A percentile compares a stretch with the other conserved stretches of the same genome.
These are phyloP conservation scores for Microsporum audouinii DNA, from an alignment of 2,329 filamentous ascomycete species.

Conservation along the genomic window DNA sequence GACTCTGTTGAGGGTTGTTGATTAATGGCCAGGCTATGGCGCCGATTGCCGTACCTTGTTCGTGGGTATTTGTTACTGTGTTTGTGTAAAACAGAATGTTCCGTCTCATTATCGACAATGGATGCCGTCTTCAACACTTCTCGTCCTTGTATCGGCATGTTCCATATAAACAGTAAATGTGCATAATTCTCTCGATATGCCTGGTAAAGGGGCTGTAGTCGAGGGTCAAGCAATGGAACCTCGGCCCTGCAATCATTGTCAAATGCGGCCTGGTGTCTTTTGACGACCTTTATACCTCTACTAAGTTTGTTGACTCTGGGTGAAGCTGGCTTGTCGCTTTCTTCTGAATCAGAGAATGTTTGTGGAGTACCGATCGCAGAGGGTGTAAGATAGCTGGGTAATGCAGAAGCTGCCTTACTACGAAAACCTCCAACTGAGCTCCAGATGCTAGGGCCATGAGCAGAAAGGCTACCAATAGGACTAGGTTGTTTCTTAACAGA, in stretches of 20 bases:
- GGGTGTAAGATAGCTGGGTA: conserved; percentile 23
- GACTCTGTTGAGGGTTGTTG: neutral
- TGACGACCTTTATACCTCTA: conserved; percentile 36
- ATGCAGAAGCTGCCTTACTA: conserved; percentile 14
- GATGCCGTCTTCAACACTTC: conserved; percentile 48
- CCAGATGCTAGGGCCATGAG: conserved; percentile 23
- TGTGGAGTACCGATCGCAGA: conserved; percentile 23
- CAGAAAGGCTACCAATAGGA: conserved; percentile 27
- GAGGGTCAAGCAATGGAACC: conserved; percentile 40
- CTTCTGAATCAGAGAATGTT: conserved; percentile 27
- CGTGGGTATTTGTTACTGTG: neutral
- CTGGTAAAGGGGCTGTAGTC: conserved; percentile 37
- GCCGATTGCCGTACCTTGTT: neutral
- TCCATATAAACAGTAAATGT: conserved; percentile 48
- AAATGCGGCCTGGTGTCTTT: conserved; percentile 48
- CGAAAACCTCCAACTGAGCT: conserved; percentile 17
- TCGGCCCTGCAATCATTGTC: conserved; percentile 40
- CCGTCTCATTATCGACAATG: neutral
- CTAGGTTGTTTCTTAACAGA: conserved; percentile 28
- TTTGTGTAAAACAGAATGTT: neutral
- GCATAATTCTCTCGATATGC: conserved; percentile 49
- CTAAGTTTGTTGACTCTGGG: conserved; percentile 16
- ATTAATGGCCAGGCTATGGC: neutral
- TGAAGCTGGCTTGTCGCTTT: conserved; percentile 24
- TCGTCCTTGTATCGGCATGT: conserved; percentile 41